These are phyloP conservation scores for Neltuma alba DNA, from an alignment of 306 rosid species.

Conservation along the genomic window DNA sequence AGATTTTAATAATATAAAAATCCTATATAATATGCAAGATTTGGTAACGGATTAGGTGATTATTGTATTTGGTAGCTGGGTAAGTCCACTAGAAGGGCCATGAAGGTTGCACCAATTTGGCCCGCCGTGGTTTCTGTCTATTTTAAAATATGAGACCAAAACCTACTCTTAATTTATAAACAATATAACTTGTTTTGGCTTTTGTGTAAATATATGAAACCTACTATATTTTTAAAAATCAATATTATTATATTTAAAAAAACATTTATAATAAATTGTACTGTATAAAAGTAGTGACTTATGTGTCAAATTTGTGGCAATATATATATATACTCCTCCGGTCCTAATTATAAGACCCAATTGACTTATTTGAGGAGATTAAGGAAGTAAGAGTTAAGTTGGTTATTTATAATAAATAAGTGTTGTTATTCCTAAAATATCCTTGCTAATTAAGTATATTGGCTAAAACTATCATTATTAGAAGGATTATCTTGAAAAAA, in stretches of 20 bases:
- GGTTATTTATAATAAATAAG: too few relatives aligned
- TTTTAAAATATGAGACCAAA: not conserved
- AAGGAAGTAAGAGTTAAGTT: too few relatives aligned
- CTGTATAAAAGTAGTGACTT: not conserved
- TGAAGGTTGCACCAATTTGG: conserved; percentile 34
- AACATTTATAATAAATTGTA: not conserved
- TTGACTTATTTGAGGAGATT: too few relatives aligned
- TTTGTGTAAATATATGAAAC: not conserved
- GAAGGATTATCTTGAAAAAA: too few relatives aligned
- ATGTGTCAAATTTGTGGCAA: not conserved
- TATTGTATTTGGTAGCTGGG: not conserved
- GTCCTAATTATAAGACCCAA: too few relatives aligned
- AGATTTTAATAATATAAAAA: conserved; percentile 1
- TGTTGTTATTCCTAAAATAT: too few relatives aligned
- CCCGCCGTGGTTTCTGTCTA: not conserved
- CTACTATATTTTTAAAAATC: not conserved
- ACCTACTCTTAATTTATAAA: not conserved
- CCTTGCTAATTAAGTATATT: too few relatives aligned
- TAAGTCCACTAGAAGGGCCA: conserved; percentile 37
- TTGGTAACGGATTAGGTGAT: not conserved
- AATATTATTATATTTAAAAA: not conserved
- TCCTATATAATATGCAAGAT: not conserved
- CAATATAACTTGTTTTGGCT: not conserved
- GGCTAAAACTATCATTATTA: too few relatives aligned
- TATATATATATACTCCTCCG: too few relatives aligned